Conservation (phyloP, 768 basidiomycete genomes). For the Kwoniella dendrophila region DNA sequence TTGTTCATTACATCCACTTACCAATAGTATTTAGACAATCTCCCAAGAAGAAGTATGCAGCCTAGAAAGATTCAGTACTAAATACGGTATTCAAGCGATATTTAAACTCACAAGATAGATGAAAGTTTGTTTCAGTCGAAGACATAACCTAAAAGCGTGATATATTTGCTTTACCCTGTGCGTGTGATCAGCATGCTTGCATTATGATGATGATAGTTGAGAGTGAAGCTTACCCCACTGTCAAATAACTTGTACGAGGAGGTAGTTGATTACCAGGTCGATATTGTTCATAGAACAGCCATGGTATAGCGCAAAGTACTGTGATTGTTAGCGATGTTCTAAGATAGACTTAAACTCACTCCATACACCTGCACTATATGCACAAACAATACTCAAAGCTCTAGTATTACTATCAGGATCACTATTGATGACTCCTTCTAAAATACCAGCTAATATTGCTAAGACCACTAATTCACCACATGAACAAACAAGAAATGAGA, state of each 20-base stretch:
- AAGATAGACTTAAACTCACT: slow-evolving; percentile 47
- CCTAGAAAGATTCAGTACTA: slow-evolving; percentile 68
- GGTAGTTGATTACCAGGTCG: slow-evolving; percentile 78
- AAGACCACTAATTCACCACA: slow-evolving; percentile 71
- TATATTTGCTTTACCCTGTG: slow-evolving; percentile 64
- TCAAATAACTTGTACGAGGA: slow-evolving; percentile 72
- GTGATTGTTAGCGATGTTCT: slow-evolving; percentile 52
- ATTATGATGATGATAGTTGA: too few relatives aligned
- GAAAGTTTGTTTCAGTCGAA: slow-evolving; percentile 65
- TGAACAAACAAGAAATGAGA: slow-evolving; percentile 72
- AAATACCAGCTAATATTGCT: slow-evolving; percentile 72
- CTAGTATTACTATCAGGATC: slow-evolving; percentile 72
- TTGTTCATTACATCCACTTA: slow-evolving; percentile 13
- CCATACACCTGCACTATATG: slow-evolving; percentile 78
- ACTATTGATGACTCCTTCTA: slow-evolving; percentile 67
- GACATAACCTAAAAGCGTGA: slow-evolving; percentile 70
- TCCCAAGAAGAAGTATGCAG: slow-evolving; percentile 58
- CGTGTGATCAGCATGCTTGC: not conserved
- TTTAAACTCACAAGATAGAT: slow-evolving; percentile 63
- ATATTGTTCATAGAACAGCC: slow-evolving; percentile 86
- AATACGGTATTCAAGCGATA: slow-evolving; percentile 66
- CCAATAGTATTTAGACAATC: slow-evolving; percentile 49
- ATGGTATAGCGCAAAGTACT: slow-evolving; percentile 82
- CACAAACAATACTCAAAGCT: slow-evolving; percentile 74
- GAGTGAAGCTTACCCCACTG: slow-evolving; percentile 67